Base-by-base conservation (phyloP, 192 early-diverging fungal genomes). In the Dissophora ornata region DNA sequence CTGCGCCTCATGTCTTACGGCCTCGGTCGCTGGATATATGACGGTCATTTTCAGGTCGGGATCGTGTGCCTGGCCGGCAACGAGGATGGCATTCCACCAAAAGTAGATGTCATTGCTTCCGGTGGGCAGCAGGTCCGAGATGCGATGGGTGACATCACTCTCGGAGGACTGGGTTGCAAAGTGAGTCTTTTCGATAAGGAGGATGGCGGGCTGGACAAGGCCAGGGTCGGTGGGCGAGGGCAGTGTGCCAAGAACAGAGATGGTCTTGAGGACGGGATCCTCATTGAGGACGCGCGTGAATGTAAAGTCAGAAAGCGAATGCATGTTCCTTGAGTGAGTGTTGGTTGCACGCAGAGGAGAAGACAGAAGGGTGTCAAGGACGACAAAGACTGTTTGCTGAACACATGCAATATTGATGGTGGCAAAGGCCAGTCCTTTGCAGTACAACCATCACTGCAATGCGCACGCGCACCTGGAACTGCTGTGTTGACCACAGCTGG, bases 81-180 rank as follows among this genome's bases (percentile, higher is more conserved):
- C 26, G 11, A 87, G 49, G 16, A 71, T 65, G 9, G 85, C 84
- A n/a, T 86, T 80, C 32, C 82, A 83, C 89, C 88, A 90, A 25
- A 84, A 80, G 51, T 93, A 93, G 19, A 93, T 86, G 44, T 90
- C 90, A 57, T 93, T 93, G 19, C 80, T 74, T 13, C 87, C 87
- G 1, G 57, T 77, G 21, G 83, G 56, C 0, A 60, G 34, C 8
- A 90, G 59, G 13, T 67, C 52, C 21, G 59, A 33, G 40, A 84
- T 61, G 15, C 79, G 63, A 18, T 54, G 45, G 3, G 57, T 55
- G 41, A 80, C 60, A 36, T 87, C 44, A 25, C 38, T 71, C 22
- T 65, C 42, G 1, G 80, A 18, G 11, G 62, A 69, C 26, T 60
- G 40, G 28, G 78, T 79, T 5, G 70, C 61, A 67, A 83, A 86